These are phyloP conservation scores for Corchorus olitorius DNA, from an alignment of 345 rosid species.

Conservation along the genomic window DNA sequence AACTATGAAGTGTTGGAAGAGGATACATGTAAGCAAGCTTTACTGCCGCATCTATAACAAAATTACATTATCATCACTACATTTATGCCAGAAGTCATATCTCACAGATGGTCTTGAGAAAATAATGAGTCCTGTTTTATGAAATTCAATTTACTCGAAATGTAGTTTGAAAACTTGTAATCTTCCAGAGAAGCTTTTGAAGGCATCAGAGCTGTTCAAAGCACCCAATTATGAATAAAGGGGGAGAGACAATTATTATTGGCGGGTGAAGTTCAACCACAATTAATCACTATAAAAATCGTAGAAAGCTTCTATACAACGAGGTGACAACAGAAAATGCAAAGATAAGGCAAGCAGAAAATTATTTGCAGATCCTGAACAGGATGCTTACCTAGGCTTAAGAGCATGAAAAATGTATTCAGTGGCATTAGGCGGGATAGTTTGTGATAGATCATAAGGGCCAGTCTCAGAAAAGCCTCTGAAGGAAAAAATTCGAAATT, in stretches of 20 bases:
- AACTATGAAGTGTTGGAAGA: background rate
- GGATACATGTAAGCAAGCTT: background rate
- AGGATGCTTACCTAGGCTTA: conserved; percentile 52
- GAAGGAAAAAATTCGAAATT: conserved; percentile 22
- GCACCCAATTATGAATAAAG: background rate
- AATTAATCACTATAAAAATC: background rate
- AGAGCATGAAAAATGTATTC: conserved; percentile 70
- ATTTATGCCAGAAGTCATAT: background rate
- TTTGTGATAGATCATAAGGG: conserved; percentile 48
- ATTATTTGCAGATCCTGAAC: background rate
- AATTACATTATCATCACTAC: background rate
- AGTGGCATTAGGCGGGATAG: conserved; percentile 56
- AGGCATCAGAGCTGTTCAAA: background rate
- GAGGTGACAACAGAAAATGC: background rate
- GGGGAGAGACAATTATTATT: background rate
- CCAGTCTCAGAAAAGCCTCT: conserved; percentile 35
- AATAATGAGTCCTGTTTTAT: background rate
- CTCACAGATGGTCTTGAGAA: background rate
- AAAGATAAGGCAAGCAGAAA: conserved; percentile 6
- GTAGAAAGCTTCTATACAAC: background rate
- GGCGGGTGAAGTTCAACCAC: background rate
- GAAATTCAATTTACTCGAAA: background rate
- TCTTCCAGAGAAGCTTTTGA: background rate
- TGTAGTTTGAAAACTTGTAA: background rate
- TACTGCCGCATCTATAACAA: background rate